Percentiles rank a stretch among this genome's conserved stretches.
These are phyloP conservation scores for Diaporthe ampelina DNA, from an alignment of 2,329 filamentous ascomycete genomes.

Conservation along the genomic window DNA sequence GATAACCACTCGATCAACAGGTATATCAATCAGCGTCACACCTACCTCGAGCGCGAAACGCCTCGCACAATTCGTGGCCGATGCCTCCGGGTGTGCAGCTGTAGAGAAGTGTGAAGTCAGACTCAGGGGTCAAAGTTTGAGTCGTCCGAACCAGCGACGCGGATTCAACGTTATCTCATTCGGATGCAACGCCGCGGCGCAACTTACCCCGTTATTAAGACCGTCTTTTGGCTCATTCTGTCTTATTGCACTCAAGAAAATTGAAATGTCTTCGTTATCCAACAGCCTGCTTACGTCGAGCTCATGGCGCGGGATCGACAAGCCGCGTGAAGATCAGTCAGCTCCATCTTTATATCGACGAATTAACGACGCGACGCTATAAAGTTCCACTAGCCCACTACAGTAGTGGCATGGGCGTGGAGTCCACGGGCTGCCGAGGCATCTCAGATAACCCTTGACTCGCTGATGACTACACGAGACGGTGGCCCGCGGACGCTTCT, in stretches of 20 bases:
- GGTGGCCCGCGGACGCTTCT: background rate
- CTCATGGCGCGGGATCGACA: background rate
- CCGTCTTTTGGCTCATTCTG: slow-evolving; percentile 9
- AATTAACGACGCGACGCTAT: background rate
- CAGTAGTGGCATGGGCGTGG: background rate
- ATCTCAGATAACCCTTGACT: background rate
- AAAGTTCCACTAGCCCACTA: background rate
- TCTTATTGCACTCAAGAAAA: background rate
- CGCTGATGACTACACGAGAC: background rate
- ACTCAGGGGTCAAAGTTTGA: background rate
- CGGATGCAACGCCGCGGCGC: background rate
- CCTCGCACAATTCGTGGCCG: slow-evolving; percentile 65
- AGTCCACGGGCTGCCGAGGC: slow-evolving; percentile 17
- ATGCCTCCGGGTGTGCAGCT: slow-evolving; percentile 73
- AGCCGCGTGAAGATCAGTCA: background rate
- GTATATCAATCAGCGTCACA: background rate
- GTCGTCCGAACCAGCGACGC: background rate
- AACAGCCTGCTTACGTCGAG: background rate
- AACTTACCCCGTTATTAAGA: slow-evolving; percentile 23
- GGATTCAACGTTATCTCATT: too few relatives aligned
- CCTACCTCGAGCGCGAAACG: slow-evolving; percentile 66
- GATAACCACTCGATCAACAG: too few relatives aligned
- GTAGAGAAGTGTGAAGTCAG: background rate
- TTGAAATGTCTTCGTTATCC: too few relatives aligned
- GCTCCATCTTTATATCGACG: background rate